Evolutionary conservation across 2,329 filamentous ascomycete genomes (phyloP), one percentile per base, ranked within the genome.

Genomic region (Aspergillus aculeatinus): DNA sequence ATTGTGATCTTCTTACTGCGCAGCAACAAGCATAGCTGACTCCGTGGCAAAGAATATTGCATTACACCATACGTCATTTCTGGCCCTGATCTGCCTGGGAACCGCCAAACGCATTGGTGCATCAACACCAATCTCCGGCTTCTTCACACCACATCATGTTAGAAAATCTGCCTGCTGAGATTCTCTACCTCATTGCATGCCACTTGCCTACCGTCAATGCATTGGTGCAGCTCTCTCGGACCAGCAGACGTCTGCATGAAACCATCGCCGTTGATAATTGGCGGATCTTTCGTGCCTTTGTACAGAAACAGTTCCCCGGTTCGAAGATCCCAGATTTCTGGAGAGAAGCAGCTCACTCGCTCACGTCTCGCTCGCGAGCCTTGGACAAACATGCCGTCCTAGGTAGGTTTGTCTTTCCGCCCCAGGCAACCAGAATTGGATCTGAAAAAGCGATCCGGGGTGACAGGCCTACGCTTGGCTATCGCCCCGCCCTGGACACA

Each of bases 401-500:
- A 19, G 83, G 82, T 42, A 78, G 82, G 56, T 82, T 83, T 64
- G 72, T 86, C 19, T 76, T 81, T 47, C 83, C 68, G 67, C 78
- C 68, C 61, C 71, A 72, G 76, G 79, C 80, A 70, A 74, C 66
- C 14, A 70, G 70, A 44, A 66, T 78, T 31, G 74, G 74, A n/a
- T 60, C 68, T 44, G 64, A 69, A 39, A 66, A 68, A 48, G 66
- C 73, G 68, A 63, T 76, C 72, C 57, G 78, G 68, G 62, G 77
- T 79, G 75, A 87, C 78, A 58, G 83, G 47, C 76, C 75, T 14
- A 78, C 77, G 5, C 65, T 87, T 68, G 85, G 85, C 3, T 88
- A 86, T 64, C 81, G 81, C 25, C 85, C 86, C 19, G 78, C 79
- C 48, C 79, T 87, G 51, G 83, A 86, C 66, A 84, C 82, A 59